These are phyloP conservation scores for Megacollybia marginata DNA, from an alignment of 768 basidiomycete genomes.

Conservation along the genomic window DNA sequence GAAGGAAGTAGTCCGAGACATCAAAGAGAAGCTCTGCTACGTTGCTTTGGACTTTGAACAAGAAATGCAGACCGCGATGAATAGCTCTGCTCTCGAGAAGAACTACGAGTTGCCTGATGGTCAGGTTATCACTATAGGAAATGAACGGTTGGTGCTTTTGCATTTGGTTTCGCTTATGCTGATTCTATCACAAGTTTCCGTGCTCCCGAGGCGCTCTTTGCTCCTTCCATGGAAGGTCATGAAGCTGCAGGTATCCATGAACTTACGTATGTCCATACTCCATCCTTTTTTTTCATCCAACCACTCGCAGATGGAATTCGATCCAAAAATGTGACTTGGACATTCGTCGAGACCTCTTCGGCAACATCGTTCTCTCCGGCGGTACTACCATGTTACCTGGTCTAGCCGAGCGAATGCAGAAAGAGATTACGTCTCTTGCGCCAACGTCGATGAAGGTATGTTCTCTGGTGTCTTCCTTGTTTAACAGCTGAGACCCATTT, in stretches of 20 bases:
- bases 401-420: conserved; percentile 48
- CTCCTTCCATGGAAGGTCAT: conserved; percentile 59
- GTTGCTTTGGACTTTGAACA: conserved; percentile 75
- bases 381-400: conserved; percentile 47
- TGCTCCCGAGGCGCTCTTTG: conserved; percentile 66
- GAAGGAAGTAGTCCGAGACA: conserved; percentile 67
- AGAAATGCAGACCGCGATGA: conserved; percentile 67
- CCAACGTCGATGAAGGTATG: conserved; percentile 5
- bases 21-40: conserved; percentile 75
- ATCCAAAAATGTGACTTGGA: conserved; percentile 46
- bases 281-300: background rate
- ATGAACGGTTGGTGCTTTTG: conserved; percentile 36
- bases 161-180: background rate
- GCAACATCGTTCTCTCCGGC: conserved; percentile 30
- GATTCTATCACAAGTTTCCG: conserved; percentile 31
- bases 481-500: background rate
- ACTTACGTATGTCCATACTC: background rate
- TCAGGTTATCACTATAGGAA: conserved; percentile 52
- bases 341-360: conserved; percentile 44
- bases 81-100: conserved; percentile 65
- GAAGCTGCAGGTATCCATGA: conserved; percentile 63
- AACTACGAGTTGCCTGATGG: conserved; percentile 68
- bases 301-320: conserved; percentile 29
- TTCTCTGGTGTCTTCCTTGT: background rate
- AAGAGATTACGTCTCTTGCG: conserved; percentile 6